These are phyloP conservation scores for Arthrinium puccinioides DNA, from an alignment of 2,329 filamentous ascomycete genomes.

Conservation along the genomic window DNA sequence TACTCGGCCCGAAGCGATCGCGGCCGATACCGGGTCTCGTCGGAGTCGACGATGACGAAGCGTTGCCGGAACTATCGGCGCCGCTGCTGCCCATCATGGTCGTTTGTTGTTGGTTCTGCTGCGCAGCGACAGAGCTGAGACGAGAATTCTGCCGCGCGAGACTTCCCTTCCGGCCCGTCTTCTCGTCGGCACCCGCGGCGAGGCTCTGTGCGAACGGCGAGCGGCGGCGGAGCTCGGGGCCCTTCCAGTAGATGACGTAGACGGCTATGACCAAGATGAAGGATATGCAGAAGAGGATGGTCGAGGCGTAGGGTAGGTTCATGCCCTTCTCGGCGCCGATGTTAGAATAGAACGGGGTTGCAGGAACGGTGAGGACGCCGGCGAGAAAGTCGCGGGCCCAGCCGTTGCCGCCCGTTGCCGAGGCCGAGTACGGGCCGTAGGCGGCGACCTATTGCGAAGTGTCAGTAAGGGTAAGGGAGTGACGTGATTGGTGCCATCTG, in stretches of 20 bases:
- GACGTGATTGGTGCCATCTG: no score
- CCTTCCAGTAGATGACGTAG: constrained; percentile 51
- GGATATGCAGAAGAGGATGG: constrained; percentile 44
- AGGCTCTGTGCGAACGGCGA: constrained; percentile 55
- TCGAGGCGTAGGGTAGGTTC: constrained; percentile 46
- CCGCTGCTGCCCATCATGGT: neutral
- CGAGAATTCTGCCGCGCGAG: neutral
- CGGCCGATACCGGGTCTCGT: neutral
- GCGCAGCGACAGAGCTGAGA: neutral
- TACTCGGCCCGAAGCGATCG: constrained; percentile 6
- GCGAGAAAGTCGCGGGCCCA: constrained; percentile 60
- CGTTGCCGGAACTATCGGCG: neutral
- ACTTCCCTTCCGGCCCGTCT: constrained; percentile 6
- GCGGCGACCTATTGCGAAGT: constrained; percentile 52
- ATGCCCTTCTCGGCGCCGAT: constrained; percentile 35
- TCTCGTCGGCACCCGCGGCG: constrained; percentile 27
- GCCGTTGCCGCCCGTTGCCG: constrained; percentile 60
- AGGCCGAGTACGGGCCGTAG: constrained; percentile 60
- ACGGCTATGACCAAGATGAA: constrained; percentile 45
- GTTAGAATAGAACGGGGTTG: constrained; percentile 47
- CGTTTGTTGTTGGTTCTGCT: neutral
- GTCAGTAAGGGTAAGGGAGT: no score
- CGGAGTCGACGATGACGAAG: neutral
- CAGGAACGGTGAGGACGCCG: constrained; percentile 56
- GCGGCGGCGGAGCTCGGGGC: constrained; percentile 40